Conservation (phyloP, 75 land plant species). For the Selaginella tamariscina region DNA sequence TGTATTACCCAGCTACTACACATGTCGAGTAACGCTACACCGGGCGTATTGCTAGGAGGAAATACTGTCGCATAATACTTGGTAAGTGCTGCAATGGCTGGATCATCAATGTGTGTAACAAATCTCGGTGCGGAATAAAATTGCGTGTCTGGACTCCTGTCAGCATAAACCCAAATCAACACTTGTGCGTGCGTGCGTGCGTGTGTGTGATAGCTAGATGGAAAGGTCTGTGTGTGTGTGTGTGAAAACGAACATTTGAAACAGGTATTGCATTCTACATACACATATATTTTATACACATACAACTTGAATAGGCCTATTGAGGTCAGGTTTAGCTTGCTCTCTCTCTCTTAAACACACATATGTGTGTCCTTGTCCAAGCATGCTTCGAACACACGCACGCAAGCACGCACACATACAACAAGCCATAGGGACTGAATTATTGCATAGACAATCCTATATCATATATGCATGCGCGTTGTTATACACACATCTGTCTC, state of each 20-base stretch:
- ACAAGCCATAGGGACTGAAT: background rate
- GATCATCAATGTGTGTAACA: constrained; percentile 94
- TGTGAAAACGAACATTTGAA: background rate
- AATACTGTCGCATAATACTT: constrained; percentile 7
- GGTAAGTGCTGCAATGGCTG: constrained; percentile 26
- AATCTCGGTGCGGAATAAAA: constrained; percentile 82
- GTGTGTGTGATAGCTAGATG: too few relatives aligned
- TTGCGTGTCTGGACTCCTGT: constrained; percentile 55
- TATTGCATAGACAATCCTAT: background rate
- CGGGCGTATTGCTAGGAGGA: constrained; percentile 62
- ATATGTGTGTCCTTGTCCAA: too few relatives aligned
- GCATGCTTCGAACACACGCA: too few relatives aligned
- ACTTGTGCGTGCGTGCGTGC: too few relatives aligned
- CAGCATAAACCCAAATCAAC: background rate
- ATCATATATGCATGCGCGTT: background rate
- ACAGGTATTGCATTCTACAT: background rate
- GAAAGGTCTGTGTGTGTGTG: too few relatives aligned
- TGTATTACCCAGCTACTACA: constrained; percentile 99
- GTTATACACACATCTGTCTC: too few relatives aligned
- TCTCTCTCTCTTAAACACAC: too few relatives aligned
- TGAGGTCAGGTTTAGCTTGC: background rate
- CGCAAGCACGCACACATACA: background rate
- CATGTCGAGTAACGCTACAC: constrained; percentile 69
- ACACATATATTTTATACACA: background rate
- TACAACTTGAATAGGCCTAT: too few relatives aligned